A percentile compares a stretch with the other conserved stretches of the same genome.
Evolutionary conservation across 495 filamentous ascomycete genomes (phyloP).

Genomic region (Xylaria venustula): DNA sequence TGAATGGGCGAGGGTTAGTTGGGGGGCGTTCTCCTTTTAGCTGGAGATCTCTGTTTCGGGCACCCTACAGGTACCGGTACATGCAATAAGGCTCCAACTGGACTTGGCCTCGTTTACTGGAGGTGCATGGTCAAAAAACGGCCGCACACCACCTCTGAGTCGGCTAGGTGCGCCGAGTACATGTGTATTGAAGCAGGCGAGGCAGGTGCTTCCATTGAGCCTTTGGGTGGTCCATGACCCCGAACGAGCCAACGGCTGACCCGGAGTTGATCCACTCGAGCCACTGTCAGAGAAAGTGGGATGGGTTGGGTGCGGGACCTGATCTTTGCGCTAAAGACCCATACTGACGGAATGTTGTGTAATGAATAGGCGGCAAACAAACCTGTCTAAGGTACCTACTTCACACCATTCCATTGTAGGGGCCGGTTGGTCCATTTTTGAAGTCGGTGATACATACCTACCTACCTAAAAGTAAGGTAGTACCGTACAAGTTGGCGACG

Average conservation of each 20-base stretch:
- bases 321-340: background rate
- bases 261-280: background rate
- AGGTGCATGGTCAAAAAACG: background rate
- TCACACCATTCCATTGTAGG: too few relatives aligned
- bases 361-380: conserved; percentile 7
- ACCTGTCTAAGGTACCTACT: background rate
- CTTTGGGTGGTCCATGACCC: background rate
- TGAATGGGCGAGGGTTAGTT: background rate
- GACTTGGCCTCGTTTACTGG: too few relatives aligned
- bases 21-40: background rate
- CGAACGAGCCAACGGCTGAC: too few relatives aligned
- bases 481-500: too few relatives aligned
- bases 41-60: background rate
- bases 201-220: background rate
- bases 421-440: too few relatives aligned
- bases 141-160: too few relatives aligned
- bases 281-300: background rate
- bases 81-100: background rate
- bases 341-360: conserved; percentile 13
- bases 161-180: too few relatives aligned
- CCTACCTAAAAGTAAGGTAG: too few relatives aligned
- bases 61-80: background rate
- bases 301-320: background rate
- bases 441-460: too few relatives aligned
- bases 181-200: too few relatives aligned